A percentile compares a stretch with the other conserved stretches of the same genome.
These are phyloP conservation scores for Emergomyces orientalis DNA, from an alignment of 2,329 filamentous ascomycete species.

Conservation along the genomic window DNA sequence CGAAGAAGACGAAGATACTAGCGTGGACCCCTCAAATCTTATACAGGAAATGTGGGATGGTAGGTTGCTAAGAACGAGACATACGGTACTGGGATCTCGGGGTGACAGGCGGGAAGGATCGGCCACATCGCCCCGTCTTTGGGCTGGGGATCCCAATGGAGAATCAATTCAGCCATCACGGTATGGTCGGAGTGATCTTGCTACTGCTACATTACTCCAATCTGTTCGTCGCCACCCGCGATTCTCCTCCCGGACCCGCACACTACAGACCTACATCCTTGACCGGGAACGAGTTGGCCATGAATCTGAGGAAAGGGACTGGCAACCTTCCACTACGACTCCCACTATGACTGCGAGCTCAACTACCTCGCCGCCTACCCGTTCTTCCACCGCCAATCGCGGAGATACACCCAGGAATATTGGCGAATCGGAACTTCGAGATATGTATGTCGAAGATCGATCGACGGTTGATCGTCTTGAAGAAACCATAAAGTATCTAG, in stretches of 20 bases:
- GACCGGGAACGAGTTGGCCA: conserved; percentile 26
- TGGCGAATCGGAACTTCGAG: conserved; percentile 26
- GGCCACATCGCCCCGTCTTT: conserved; percentile 17
- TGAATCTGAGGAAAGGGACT: conserved; percentile 17
- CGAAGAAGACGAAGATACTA: conserved; percentile 20
- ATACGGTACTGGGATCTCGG: conserved; percentile 14
- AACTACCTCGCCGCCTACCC: background rate
- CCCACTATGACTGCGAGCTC: conserved; percentile 6
- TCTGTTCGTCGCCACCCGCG: conserved; percentile 33
- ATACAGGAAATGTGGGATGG: conserved; percentile 24
- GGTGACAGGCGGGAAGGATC: conserved; percentile 22
- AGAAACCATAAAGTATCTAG: conserved; percentile 53
- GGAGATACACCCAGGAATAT: conserved; percentile 21
- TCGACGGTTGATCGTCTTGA: conserved; percentile 38
- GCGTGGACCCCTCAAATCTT: conserved; percentile 20
- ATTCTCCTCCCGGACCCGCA: conserved; percentile 29
- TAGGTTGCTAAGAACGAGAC: conserved; percentile 17
- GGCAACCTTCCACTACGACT: background rate
- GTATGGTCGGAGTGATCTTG: conserved; percentile 20
- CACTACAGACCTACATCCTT: conserved; percentile 33
- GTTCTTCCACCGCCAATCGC: conserved; percentile 9
- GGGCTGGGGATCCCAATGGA: conserved; percentile 16
- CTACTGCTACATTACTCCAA: conserved; percentile 32
- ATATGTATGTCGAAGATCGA: conserved; percentile 28
- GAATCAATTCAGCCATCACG: conserved; percentile 11